Evolutionary conservation across 2,329 filamentous ascomycete genomes (phyloP).

Genomic region (Penicillium hordei): DNA sequence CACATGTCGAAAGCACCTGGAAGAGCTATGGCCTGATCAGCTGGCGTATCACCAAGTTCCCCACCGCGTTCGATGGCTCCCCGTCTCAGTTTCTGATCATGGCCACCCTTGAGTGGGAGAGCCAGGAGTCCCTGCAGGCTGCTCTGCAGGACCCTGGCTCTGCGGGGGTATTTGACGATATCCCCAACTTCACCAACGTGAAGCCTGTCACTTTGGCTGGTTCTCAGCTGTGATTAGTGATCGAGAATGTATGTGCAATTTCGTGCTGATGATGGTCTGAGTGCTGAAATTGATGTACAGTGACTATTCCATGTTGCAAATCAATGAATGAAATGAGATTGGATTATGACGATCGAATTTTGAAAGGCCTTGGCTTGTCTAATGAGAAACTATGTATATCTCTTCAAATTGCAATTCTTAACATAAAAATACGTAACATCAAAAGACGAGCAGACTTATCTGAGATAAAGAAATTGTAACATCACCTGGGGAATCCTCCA

Average conservation of each 20-base stretch:
- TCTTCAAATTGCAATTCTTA: neutral
- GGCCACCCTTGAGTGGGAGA: conserved; percentile 21
- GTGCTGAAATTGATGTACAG: neutral
- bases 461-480: neutral
- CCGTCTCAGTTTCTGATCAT: conserved; percentile 18
- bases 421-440: neutral
- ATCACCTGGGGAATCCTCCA: neutral
- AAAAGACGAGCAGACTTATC: neutral
- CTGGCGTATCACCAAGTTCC: conserved; percentile 22
- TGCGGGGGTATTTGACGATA: conserved; percentile 19
- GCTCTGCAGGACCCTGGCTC: conserved; percentile 9
- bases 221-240: neutral
- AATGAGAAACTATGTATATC: neutral
- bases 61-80: conserved; percentile 16
- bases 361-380: neutral
- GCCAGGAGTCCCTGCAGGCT: conserved; percentile 15
- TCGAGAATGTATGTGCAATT: neutral
- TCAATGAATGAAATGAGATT: neutral
- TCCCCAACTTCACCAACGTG: conserved; percentile 28
- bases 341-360: neutral
- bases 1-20: conserved; percentile 22
- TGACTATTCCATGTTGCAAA: neutral
- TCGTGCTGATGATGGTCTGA: too few relatives aligned
- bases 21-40: conserved; percentile 16
- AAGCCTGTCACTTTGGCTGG: conserved; percentile 22